Evolutionary conservation across 371 early-diverging fungal genomes (phyloP), one percentile per base, ranked within the genome.

Genomic region (Encephalitozoon hellem): DNA sequence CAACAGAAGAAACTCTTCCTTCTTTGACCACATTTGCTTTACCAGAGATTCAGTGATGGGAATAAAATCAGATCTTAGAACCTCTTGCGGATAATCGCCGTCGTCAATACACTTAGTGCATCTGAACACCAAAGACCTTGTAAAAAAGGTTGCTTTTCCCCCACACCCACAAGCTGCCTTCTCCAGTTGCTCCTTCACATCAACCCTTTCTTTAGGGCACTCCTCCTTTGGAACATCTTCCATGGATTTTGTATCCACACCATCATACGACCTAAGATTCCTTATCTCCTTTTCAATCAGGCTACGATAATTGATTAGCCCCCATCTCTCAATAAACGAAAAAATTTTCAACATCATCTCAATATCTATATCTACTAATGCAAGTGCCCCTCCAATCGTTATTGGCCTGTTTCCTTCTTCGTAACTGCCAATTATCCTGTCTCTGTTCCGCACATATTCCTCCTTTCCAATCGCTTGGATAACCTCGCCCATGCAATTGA

Each of bases 251-350:
- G 51, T 47, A 49, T 49, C 42, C 41, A 74, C 39, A 9, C 47
- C 39, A 2, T 74, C 74, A 28, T 66, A 66, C 55, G 74, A 65
- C 69, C 74, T 51, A 51, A 59, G 18, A 18, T 18, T 12, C 6
- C 18, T 38, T 3, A 59, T 59, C n/a, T 59, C 59, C 38, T 59
- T 59, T 38, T 34, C 59, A 25, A 80, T 67, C 25, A 76, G 59
- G 26, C 76, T 51, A 32, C 71, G 52, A 82, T 92, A 93, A 86
- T 97, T 97, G 79, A 97, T 93, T 43, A 97, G 86, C 0, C 96
- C 96, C 97, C 97, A 97, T 83, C 95, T 95, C 84, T 97, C 96
- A 55, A 95, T 84, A 79, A 97, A 95, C 4, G 94, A 91, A 85
- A 95, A 95, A 0, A 97, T 93, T 28, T 94, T 87, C 83, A 95